phyloP scores from a whole-genome alignment of 495 filamentous ascomycete species.

The Alectoria sarmentosa region DNA sequence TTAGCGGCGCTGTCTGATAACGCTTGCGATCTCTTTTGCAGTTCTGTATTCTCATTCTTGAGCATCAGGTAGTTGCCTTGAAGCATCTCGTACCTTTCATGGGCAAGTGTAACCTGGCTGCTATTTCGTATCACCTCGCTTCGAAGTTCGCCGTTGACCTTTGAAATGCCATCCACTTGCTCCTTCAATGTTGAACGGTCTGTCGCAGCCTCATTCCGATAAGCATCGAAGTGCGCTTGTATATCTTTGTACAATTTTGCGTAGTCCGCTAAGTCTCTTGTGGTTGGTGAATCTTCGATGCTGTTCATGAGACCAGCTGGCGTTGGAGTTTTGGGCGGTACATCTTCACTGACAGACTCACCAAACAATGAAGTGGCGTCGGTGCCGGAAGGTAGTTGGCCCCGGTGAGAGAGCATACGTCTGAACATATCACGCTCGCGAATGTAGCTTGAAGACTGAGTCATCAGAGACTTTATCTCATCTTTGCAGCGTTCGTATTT shows the following conservation, averaged over 20 bases:
- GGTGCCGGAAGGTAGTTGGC: constrained; percentile 45
- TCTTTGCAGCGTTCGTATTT: constrained; percentile 54
- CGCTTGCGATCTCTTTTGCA: constrained; percentile 69
- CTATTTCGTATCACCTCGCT: constrained; percentile 68
- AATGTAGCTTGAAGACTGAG: constrained; percentile 83
- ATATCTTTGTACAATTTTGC: constrained; percentile 70
- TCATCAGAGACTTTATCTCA: constrained; percentile 71
- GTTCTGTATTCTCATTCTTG: constrained; percentile 73
- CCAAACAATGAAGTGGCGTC: constrained; percentile 22
- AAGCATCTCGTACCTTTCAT: constrained; percentile 82
- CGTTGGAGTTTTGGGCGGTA: constrained; percentile 36
- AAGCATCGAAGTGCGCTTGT: constrained; percentile 83
- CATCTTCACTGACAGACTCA: constrained; percentile 31
- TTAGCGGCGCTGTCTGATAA: constrained; percentile 77
- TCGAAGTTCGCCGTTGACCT: constrained; percentile 73
- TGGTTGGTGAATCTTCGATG: constrained; percentile 35
- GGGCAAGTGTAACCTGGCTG: constrained; percentile 72
- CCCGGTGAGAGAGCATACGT: constrained; percentile 74
- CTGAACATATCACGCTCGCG: constrained; percentile 96
- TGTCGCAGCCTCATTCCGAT: constrained; percentile 72
- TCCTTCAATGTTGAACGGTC: constrained; percentile 77
- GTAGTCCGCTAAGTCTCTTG: constrained; percentile 51
- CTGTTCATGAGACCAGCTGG: constrained; percentile 33
- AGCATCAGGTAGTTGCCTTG: constrained; percentile 77
- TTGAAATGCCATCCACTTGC: constrained; percentile 73